Evolutionary conservation across 257 asterid species (phyloP).

Genomic region (Verbena officinalis): DNA sequence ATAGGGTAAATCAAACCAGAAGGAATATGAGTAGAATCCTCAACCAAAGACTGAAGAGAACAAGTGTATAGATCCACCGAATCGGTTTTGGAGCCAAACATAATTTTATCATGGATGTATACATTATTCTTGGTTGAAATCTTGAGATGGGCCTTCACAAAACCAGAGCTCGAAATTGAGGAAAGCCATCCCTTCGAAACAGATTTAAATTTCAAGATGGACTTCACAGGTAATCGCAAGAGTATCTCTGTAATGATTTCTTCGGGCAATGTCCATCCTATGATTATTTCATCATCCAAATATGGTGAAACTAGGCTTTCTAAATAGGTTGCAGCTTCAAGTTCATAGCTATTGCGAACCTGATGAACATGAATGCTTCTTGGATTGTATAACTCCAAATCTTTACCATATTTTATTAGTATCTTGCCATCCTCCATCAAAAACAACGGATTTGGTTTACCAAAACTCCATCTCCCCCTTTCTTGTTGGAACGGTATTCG

Average conservation of each 20-base stretch:
- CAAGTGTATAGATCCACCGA: slow-evolving; percentile 22
- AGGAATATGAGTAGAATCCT: slow-evolving; percentile 4
- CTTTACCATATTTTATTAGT: slow-evolving; percentile 24
- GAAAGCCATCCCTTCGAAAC: slow-evolving; percentile 28
- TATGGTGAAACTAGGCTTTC: not conserved
- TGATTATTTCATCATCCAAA: slow-evolving; percentile 3
- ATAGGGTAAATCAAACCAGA: slow-evolving; percentile 22
- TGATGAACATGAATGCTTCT: slow-evolving; percentile 8
- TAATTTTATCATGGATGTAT: slow-evolving; percentile 15
- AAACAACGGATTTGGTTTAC: slow-evolving; percentile 25
- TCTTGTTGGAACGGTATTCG: slow-evolving; percentile 21
- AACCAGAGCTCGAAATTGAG: slow-evolving; percentile 29
- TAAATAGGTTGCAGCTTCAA: slow-evolving; percentile 26
- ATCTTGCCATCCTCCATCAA: slow-evolving; percentile 20
- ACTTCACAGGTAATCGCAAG: slow-evolving; percentile 33
- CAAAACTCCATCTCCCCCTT: slow-evolving; percentile 5
- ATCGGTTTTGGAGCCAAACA: slow-evolving; percentile 17
- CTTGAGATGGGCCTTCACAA: slow-evolving; percentile 34
- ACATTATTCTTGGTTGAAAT: slow-evolving; percentile 24
- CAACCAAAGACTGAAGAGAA: slow-evolving; percentile 10
- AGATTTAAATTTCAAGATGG: slow-evolving; percentile 24
- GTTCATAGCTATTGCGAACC: not conserved
- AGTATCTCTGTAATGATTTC: slow-evolving; percentile 32
- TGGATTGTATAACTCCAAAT: slow-evolving; percentile 23
- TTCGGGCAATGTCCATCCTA: not conserved